phyloP scores from a whole-genome alignment of 1,139 yeast genomes.

The Suhomyces bribrorum region DNA sequence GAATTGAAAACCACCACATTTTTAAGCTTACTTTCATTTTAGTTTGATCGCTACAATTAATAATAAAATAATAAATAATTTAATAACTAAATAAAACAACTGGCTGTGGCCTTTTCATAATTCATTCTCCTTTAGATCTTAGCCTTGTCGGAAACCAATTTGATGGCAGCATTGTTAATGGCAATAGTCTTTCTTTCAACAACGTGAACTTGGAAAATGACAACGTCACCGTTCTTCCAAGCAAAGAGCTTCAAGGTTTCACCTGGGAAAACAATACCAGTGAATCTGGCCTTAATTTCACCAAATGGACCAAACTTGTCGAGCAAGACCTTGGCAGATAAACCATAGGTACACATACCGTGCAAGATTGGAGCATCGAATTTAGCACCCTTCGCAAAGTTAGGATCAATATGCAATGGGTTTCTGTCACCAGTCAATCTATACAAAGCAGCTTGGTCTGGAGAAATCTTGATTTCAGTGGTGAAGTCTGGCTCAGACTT shows the following conservation, averaged over 20 bases:
- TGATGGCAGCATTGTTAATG: conserved; percentile 86
- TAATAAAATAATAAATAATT: too few relatives aligned
- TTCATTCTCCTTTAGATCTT: conserved; percentile 30
- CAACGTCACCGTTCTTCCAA: conserved; percentile 74
- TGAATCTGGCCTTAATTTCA: conserved; percentile 88
- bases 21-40: too few relatives aligned
- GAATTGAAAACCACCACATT: too few relatives aligned
- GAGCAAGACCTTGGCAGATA: conserved; percentile 70
- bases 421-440: conserved; percentile 92
- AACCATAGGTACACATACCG: conserved; percentile 88
- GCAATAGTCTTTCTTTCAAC: conserved; percentile 79
- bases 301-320: conserved; percentile 81
- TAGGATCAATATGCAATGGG: conserved; percentile 94
- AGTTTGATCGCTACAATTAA: neutral
- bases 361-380: conserved; percentile 88
- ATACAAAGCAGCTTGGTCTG: conserved; percentile 85
- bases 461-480: conserved; percentile 57
- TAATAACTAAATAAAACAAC: neutral
- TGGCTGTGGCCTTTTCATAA: neutral
- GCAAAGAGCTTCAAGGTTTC: conserved; percentile 81
- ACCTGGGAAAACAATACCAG: conserved; percentile 96
- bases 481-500: conserved; percentile 67
- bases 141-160: conserved; percentile 50
- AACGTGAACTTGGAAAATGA: conserved; percentile 81
- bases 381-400: conserved; percentile 84